Evolutionary conservation across 1,284 basidiomycete species (phyloP).

Genomic region (Sanghuangporus sanghuang): DNA sequence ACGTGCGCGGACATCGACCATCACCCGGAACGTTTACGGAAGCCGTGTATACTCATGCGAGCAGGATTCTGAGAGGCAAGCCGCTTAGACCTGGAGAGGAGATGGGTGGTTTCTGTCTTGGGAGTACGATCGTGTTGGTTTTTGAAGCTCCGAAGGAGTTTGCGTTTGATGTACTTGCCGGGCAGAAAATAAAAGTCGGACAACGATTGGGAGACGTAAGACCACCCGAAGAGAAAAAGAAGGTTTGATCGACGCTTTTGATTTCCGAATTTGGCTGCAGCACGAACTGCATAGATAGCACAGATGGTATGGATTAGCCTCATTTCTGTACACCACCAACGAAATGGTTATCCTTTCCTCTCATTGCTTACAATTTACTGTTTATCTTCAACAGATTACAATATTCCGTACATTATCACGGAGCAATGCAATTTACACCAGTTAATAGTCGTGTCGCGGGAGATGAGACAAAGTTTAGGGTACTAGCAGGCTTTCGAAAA

Average conservation of each 20-base stretch:
- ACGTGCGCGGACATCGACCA: conserved; percentile 67
- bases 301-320: not conserved
- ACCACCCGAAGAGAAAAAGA: conserved; percentile 4
- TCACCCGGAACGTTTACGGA: conserved; percentile 90
- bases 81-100: conserved; percentile 86
- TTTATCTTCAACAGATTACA: not conserved
- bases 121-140: conserved; percentile 93
- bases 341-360: not conserved
- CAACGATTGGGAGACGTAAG: conserved; percentile 61
- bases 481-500: no score
- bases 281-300: not conserved
- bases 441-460: not conserved
- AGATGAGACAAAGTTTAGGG: no score
- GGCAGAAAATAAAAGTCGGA: conserved; percentile 88
- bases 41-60: conserved; percentile 84
- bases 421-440: not conserved
- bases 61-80: conserved; percentile 81
- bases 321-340: not conserved
- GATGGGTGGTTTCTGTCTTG: conserved; percentile 96
- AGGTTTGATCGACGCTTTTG: not conserved
- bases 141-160: conserved; percentile 92
- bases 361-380: not conserved
- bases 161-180: conserved; percentile 74
- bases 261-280: not conserved
- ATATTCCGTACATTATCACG: not conserved